Conservation (phyloP, 176 grass and related monocot genomes). For the Aegilops speltoides region DNA sequence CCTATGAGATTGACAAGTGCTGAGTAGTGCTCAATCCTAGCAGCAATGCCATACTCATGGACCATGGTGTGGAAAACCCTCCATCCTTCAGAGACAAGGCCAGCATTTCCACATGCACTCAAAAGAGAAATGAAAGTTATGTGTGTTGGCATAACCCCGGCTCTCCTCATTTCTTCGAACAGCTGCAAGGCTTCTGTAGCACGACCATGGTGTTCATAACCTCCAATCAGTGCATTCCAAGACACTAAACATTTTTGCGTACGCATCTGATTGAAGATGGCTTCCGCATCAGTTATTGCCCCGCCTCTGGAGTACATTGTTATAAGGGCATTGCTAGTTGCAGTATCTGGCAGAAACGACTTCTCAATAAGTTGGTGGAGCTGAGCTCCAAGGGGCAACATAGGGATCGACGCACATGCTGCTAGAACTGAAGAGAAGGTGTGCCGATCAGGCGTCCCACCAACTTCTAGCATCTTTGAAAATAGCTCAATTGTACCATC, state of each 20-base stretch:
- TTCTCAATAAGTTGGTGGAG: constrained; percentile 75
- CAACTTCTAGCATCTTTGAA: constrained; percentile 46
- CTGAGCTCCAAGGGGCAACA: constrained; percentile 52
- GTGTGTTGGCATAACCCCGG: constrained; percentile 43
- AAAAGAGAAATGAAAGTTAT: constrained; percentile 73
- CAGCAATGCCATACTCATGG: constrained; percentile 53
- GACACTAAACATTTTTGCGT: constrained; percentile 49
- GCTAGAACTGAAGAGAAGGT: constrained; percentile 74
- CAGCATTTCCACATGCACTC: constrained; percentile 68
- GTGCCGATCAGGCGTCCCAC: constrained; percentile 52
- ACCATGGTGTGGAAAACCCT: constrained; percentile 66
- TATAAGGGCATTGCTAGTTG: constrained; percentile 63
- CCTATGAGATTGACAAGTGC: constrained; percentile 72
- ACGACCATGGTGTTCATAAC: constrained; percentile 60
- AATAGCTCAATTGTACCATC: constrained; percentile 47
- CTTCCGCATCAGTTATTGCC: constrained; percentile 42
- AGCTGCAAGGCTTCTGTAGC: constrained; percentile 56
- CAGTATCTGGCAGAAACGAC: constrained; percentile 55
- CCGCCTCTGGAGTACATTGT: constrained; percentile 87
- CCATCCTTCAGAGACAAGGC: constrained; percentile 60
- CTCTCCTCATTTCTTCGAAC: constrained; percentile 60
- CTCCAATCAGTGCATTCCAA: constrained; percentile 72
- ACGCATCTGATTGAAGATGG: constrained; percentile 59
- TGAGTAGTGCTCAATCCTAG: constrained; percentile 70
- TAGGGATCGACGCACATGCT: constrained; percentile 63